A percentile compares a stretch with the other conserved stretches of the same genome.
These are phyloP conservation scores for Rhizopus microsporus DNA, from an alignment of 371 early-diverging fungal genomes.

Conservation along the genomic window DNA sequence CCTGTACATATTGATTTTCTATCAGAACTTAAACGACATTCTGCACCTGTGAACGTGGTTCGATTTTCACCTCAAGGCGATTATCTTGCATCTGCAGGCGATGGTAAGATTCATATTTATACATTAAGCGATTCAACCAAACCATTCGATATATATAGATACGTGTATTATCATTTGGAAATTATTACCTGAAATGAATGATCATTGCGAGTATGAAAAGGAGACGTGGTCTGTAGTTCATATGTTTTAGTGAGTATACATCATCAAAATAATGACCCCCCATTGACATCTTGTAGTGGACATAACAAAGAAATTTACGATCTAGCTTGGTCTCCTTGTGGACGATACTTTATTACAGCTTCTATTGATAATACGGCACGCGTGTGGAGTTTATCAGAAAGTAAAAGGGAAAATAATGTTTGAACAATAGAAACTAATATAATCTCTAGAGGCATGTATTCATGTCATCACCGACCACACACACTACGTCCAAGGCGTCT, in stretches of 20 bases:
- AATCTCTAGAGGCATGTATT: slow-evolving; percentile 65
- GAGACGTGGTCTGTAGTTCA: slow-evolving; percentile 62
- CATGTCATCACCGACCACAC: slow-evolving; percentile 83
- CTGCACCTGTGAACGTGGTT: slow-evolving; percentile 91
- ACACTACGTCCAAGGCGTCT: slow-evolving; percentile 95
- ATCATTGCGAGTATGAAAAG: slow-evolving; percentile 41
- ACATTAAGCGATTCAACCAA: not conserved
- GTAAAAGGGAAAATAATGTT: slow-evolving; percentile 40
- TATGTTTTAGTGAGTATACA: slow-evolving; percentile 45
- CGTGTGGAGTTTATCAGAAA: slow-evolving; percentile 82
- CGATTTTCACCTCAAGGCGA: slow-evolving; percentile 86
- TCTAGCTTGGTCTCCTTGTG: slow-evolving; percentile 95
- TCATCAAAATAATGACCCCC: not conserved
- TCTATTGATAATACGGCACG: slow-evolving; percentile 91
- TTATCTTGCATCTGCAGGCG: slow-evolving; percentile 87
- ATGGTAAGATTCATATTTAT: slow-evolving; percentile 58
- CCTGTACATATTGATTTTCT: slow-evolving; percentile 74
- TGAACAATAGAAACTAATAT: not conserved
- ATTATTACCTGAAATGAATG: slow-evolving; percentile 44
- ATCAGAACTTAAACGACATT: slow-evolving; percentile 83
- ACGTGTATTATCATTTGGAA: slow-evolving; percentile 88
- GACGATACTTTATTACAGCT: slow-evolving; percentile 82
- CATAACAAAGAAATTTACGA: slow-evolving; percentile 84
- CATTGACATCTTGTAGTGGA: slow-evolving; percentile 33
- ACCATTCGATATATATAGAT: slow-evolving; percentile 46